Base-by-base conservation (phyloP, 306 rosid genomes). In the Begonia loranthoides region DNA sequence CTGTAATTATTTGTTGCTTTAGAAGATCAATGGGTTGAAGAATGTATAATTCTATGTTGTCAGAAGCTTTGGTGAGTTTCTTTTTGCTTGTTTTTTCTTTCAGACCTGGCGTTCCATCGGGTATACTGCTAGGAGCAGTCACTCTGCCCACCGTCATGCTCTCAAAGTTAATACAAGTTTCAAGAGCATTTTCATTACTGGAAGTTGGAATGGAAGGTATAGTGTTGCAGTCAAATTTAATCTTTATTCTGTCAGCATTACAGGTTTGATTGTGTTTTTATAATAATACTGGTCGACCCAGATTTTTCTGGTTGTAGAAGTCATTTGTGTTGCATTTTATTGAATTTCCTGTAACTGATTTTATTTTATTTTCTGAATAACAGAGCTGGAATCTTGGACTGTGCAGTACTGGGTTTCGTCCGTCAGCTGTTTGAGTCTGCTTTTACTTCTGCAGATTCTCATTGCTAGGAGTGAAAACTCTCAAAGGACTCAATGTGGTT, bases 341-440 rank as follows among this genome's bases (percentile, higher is more conserved):
- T 13, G 34, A 41, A 60, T 63, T 33, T 14, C 17, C 4, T 44
- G 57, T 40, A 14, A 48, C 19, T 50, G 15, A 45, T 57, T 57
- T 50, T 33, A 33, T 36, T 71, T 59, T 72, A 70, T 51, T 15
- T 33, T 65, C 10, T 68, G 5, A 28, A 28, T 4, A 5, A 50
- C 68, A 85, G 95, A 86, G 80, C 58, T 90, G 54, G 83, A 78
- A 56, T 75, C 76, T 77, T 60, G 77, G 79, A 76, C 76, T 43
- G 67, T 82, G 79, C 95, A 83, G 69, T 82, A 82, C 79, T 86
- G 95, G 99, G 81, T 87, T 52, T 56, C 85, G 41, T 80, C 88
- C 70, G 79, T 94, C 45, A 62, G 86, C 76, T 74, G 79, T 74
- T 59, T 81, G 59, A 17, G 76, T 33, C 83, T 90, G 46, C 80